These are phyloP conservation scores for Tetrahymena malaccensis DNA, from an alignment of 73 alveolate species.

Conservation along the genomic window DNA sequence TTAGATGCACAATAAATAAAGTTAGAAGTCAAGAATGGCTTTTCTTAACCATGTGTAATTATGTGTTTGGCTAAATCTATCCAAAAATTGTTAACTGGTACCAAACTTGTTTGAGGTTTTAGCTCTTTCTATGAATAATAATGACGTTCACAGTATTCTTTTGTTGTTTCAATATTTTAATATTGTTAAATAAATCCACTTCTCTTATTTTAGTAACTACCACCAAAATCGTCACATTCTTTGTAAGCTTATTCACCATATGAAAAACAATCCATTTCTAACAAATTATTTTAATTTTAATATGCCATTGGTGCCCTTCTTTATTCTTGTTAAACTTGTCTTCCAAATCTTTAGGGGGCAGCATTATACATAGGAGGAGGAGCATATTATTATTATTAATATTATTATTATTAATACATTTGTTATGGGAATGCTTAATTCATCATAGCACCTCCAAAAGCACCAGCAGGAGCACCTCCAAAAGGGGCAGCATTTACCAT, in stretches of 20 bases:
- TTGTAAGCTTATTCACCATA: neutral
- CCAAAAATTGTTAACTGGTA: constrained; percentile 51
- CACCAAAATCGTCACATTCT: neutral
- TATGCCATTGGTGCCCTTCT: neutral
- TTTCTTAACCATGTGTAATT: constrained; percentile 35
- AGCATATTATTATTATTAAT: neutral
- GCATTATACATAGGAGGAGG: neutral
- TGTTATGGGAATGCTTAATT: no score
- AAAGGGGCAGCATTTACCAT: no score
- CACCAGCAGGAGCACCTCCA: neutral
- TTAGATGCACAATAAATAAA: constrained; percentile 48
- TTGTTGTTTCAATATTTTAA: constrained; percentile 64
- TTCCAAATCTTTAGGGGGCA: neutral
- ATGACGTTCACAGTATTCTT: constrained; percentile 82
- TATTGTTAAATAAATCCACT: constrained; percentile 23
- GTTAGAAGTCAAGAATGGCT: constrained; percentile 55
- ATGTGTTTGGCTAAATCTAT: constrained; percentile 71
- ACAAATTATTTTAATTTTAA: no score
- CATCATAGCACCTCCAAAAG: neutral
- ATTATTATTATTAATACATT: no score
- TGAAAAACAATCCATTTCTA: neutral
- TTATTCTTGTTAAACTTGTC: neutral
- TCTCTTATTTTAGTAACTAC: neutral
- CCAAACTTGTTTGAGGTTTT: neutral
- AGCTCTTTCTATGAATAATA: constrained; percentile 42